Conservation (phyloP, 306 rosid species). For the Myrica gale region DNA sequence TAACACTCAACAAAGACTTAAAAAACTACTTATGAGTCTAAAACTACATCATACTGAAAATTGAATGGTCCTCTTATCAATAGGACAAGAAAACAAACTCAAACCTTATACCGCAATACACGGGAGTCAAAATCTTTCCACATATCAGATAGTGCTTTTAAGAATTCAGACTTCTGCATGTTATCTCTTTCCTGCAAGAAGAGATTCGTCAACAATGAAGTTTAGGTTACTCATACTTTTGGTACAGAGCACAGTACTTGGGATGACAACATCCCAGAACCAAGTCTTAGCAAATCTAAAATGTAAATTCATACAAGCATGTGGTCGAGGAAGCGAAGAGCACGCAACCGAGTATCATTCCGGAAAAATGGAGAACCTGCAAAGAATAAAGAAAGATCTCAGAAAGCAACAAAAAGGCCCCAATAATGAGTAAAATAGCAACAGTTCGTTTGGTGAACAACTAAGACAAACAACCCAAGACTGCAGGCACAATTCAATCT, state of each 20-base stretch:
- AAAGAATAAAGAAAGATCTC: slow-evolving; percentile 26
- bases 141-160: slow-evolving; percentile 94
- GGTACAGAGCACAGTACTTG: slow-evolving; percentile 9
- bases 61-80: not conserved
- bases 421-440: not conserved
- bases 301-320: slow-evolving; percentile 77
- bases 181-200: slow-evolving; percentile 93
- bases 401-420: slow-evolving; percentile 11
- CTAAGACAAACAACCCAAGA: not conserved
- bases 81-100: slow-evolving; percentile 29
- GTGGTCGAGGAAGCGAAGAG: slow-evolving; percentile 97
- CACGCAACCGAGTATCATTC: slow-evolving; percentile 95
- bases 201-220: slow-evolving; percentile 18
- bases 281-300: slow-evolving; percentile 31
- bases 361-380: slow-evolving; percentile 93
- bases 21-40: not conserved
- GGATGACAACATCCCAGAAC: slow-evolving; percentile 16
- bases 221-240: not conserved
- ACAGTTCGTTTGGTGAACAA: not conserved
- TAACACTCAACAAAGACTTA: not conserved
- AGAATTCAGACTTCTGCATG: slow-evolving; percentile 96
- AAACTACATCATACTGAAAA: not conserved
- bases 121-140: slow-evolving; percentile 99
- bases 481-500: not conserved
- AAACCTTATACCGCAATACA: slow-evolving; percentile 93